Evolutionary conservation across 2,329 filamentous ascomycete genomes (phyloP), one percentile per base, ranked within the genome.

Genomic region (Trichothecium roseum): DNA sequence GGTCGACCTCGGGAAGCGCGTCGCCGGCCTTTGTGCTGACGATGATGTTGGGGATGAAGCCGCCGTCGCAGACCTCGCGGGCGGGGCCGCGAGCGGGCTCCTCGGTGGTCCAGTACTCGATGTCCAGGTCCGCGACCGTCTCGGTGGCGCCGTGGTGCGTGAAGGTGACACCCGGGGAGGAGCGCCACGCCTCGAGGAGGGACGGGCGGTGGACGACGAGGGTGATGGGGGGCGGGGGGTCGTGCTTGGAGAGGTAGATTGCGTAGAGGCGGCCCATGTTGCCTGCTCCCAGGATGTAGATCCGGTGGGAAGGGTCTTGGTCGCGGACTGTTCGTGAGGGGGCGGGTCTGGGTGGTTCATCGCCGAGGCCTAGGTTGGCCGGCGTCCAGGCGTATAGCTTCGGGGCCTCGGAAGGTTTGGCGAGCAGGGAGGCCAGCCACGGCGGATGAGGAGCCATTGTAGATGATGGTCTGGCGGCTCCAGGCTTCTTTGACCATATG

Each of bases 221-320:
- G 1, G 85, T 89, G 27, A 94, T 71, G 0, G 83, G 83, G 4
- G 85, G 84, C 15, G 72, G 58, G 1, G 58, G 48, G 5, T 77
- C 62, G 8, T 77, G 62, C 15, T 71, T 67, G 16, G 75, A 72
- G 9, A 95, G 63, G 16, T 76, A 74, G 51, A 81, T 78, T 18
- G 88, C 86, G 43, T 88, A 75, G 18, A 95, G 73, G 30, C 76
- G 76, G 12, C 87, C 88, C 10, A 94, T 66, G 51, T 86, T 93
- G 26, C 88, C 88, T 9, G 83, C 53, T 9, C 89, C 88, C 3
- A 94, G 62, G 32, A 95, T 69, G 50, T 91, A 77, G 41, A 94
- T 79, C 24, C 78, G 69, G n/a, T 52, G 52, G 26, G 46, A 39
- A 34, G 50, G 43, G 4, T 44, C 24, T 14, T 6, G 6, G 20